phyloP scores from a whole-genome alignment of 306 rosid genomes.

The Cicer arietinum region DNA sequence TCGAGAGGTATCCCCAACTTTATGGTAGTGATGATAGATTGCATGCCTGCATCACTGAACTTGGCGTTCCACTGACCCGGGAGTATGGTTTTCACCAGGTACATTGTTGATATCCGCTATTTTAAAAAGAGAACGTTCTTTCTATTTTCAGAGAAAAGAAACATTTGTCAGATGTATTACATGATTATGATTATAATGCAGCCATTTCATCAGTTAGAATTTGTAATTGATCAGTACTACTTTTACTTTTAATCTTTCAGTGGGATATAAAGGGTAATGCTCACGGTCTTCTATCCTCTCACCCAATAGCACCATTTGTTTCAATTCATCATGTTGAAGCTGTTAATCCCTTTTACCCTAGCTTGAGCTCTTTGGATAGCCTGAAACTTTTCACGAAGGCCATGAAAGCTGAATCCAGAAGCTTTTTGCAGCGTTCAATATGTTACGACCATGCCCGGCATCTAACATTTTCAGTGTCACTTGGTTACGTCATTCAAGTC shows the following conservation, averaged over 20 bases:
- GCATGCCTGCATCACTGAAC: constrained; percentile 85
- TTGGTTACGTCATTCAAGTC: constrained; percentile 77
- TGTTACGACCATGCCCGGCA: constrained; percentile 61
- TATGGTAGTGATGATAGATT: constrained; percentile 86
- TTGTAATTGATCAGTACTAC: constrained; percentile 18
- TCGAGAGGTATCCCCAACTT: constrained; percentile 77
- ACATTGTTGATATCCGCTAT: constrained; percentile 4
- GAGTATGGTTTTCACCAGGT: constrained; percentile 91
- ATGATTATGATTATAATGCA: constrained; percentile 24
- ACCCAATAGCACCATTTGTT: constrained; percentile 80
- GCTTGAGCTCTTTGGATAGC: constrained; percentile 67
- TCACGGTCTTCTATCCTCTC: constrained; percentile 79
- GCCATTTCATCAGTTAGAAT: constrained; percentile 39
- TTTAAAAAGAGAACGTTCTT: constrained; percentile 16
- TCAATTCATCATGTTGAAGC: constrained; percentile 85
- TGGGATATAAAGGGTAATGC: constrained; percentile 79
- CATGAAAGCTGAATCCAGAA: constrained; percentile 64
- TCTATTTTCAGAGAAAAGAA: constrained; percentile 13
- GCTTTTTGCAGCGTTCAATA: constrained; percentile 76
- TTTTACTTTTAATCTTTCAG: constrained; percentile 50
- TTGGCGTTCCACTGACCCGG: constrained; percentile 71
- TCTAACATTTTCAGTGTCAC: constrained; percentile 67
- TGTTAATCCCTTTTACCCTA: constrained; percentile 73
- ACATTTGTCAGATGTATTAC: constrained; percentile 2
- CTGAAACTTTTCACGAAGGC: constrained; percentile 71